Percentiles rank a stretch among this genome's conserved stretches.
Conservation (phyloP, 495 filamentous ascomycete species). For the Lophiostoma macrostomum region DNA sequence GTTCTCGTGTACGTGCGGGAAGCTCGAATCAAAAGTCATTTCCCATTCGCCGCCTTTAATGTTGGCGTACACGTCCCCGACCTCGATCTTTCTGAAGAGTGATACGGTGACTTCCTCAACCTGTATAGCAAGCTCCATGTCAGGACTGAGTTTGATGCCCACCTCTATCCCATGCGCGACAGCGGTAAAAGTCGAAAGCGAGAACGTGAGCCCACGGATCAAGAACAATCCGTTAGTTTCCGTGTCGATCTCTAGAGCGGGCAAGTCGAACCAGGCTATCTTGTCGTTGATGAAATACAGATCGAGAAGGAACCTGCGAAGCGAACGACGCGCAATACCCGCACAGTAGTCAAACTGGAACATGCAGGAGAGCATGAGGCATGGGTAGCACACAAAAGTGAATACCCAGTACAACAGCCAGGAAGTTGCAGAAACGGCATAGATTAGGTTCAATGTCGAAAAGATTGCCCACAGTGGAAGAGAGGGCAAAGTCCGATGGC, state of each 20-base stretch:
- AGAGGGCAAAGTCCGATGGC: constrained; percentile 36
- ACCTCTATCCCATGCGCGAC: constrained; percentile 43
- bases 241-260: constrained; percentile 44
- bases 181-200: constrained; percentile 36
- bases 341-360: constrained; percentile 38
- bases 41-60: constrained; percentile 43
- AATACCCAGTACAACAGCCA: constrained; percentile 43
- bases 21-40: constrained; percentile 40
- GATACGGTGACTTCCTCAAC: constrained; percentile 37
- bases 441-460: constrained; percentile 39
- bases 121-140: constrained; percentile 44
- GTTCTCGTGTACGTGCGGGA: constrained; percentile 21
- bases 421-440: constrained; percentile 42
- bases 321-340: constrained; percentile 24
- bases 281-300: constrained; percentile 44
- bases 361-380: constrained; percentile 36
- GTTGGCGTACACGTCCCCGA: constrained; percentile 42
- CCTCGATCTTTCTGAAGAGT: constrained; percentile 38
- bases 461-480: constrained; percentile 42
- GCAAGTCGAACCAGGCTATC: constrained; percentile 43
- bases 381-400: constrained; percentile 33
- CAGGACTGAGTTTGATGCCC: constrained; percentile 40
- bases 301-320: constrained; percentile 32
- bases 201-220: constrained; percentile 40
- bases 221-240: constrained; percentile 42